Evolutionary conservation across 352 stramenopile genomes (phyloP).

Genomic region (Phytophthora chlamydospora): DNA sequence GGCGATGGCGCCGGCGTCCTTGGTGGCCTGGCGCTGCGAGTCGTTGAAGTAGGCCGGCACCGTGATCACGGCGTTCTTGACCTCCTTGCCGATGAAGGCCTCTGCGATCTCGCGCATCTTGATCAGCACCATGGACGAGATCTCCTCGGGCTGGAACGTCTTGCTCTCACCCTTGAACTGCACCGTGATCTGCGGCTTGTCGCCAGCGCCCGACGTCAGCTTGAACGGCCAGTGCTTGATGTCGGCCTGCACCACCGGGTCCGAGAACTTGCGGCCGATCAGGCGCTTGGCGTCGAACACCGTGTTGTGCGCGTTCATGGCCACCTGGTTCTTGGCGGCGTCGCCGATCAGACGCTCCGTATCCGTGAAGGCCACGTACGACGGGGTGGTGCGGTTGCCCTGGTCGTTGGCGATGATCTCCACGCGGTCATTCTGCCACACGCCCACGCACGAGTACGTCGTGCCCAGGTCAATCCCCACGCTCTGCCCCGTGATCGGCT

Average conservation of each 20-base stretch:
- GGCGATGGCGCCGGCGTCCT: constrained; percentile 91
- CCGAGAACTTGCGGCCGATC: constrained; percentile 94
- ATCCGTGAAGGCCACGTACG: constrained; percentile 96
- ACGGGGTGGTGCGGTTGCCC: constrained; percentile 95
- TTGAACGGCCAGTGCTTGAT: constrained; percentile 78
- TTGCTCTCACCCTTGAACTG: constrained; percentile 77
- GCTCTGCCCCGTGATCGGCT: constrained; percentile 78
- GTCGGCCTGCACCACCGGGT: constrained; percentile 89
- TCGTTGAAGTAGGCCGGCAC: constrained; percentile 98
- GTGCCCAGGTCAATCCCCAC: constrained; percentile 98
- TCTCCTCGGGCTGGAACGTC: constrained; percentile 82
- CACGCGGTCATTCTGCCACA: constrained; percentile 97
- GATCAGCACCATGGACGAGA: constrained; percentile 79
- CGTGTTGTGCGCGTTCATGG: constrained; percentile 95
- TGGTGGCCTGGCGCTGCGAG: constrained; percentile 94
- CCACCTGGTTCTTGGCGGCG: constrained; percentile 93
- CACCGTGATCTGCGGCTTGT: constrained; percentile 76
- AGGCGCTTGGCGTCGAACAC: constrained; percentile 97
- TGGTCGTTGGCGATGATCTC: constrained; percentile 97
- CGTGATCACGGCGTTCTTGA: constrained; percentile 91
- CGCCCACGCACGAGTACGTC: constrained; percentile 97
- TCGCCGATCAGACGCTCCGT: constrained; percentile 95
- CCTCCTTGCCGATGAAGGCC: constrained; percentile 65
- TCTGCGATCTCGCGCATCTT: constrained; percentile 81
- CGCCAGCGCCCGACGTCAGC: too few relatives aligned